phyloP scores from a whole-genome alignment of 2,329 filamentous ascomycete species.

The Pestalotiopsis sp. region DNA sequence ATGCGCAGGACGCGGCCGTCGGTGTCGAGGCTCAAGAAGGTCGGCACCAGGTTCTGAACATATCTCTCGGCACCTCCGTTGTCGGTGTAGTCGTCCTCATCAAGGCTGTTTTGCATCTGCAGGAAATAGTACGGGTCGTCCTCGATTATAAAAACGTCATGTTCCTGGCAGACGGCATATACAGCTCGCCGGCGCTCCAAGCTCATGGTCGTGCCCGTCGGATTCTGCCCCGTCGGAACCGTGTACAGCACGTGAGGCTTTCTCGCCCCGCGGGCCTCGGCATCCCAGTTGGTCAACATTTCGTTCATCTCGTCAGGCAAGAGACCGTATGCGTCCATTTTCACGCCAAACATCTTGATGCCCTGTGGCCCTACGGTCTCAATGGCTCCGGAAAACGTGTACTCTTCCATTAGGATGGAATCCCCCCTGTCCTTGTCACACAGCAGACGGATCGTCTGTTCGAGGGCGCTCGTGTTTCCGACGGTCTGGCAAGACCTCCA shows the following conservation, averaged over 20 bases:
- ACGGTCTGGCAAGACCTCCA: conserved; percentile 84
- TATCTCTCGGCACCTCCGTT: conserved; percentile 70
- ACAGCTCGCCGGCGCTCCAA: conserved; percentile 66
- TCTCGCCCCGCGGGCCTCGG: conserved; percentile 36
- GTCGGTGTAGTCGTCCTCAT: conserved; percentile 52
- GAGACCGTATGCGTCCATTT: conserved; percentile 55
- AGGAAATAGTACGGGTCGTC: conserved; percentile 96
- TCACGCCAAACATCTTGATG: conserved; percentile 49
- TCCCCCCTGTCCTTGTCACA: conserved; percentile 69
- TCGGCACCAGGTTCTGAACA: conserved; percentile 70
- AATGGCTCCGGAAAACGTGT: conserved; percentile 77
- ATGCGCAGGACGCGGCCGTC: conserved; percentile 88
- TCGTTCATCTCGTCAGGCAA: conserved; percentile 52
- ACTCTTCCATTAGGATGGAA: conserved; percentile 82
- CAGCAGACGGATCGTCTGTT: conserved; percentile 82
- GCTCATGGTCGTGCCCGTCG: conserved; percentile 81
- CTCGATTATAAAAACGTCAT: conserved; percentile 85
- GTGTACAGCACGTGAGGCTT: conserved; percentile 61
- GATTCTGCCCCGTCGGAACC: conserved; percentile 80
- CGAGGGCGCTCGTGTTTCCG: conserved; percentile 83
- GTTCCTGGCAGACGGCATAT: conserved; percentile 77
- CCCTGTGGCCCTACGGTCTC: conserved; percentile 58
- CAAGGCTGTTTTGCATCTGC: conserved; percentile 77
- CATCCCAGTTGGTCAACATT: conserved; percentile 51
- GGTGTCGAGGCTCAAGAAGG: conserved; percentile 75